Evolutionary conservation across 1,139 yeast genomes (phyloP).

Genomic region (Saccharomycopsis phalli): DNA sequence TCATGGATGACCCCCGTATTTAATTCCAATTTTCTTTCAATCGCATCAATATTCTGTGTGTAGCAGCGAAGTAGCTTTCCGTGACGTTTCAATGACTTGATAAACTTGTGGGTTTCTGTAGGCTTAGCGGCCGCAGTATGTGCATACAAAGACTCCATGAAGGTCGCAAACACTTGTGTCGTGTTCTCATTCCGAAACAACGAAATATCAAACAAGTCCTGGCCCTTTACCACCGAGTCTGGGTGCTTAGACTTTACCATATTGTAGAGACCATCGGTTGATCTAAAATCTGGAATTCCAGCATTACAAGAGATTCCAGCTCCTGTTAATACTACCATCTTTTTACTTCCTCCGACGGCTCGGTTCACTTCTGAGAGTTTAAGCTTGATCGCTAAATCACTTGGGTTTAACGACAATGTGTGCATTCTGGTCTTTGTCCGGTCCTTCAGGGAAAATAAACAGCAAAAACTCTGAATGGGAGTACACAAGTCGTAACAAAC

Average conservation of each 20-base stretch:
- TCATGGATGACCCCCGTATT: slow-evolving; percentile 20
- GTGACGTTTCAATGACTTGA: slow-evolving; percentile 53
- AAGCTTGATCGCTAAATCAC: slow-evolving; percentile 7
- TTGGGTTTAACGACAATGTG: slow-evolving; percentile 3
- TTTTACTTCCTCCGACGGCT: slow-evolving; percentile 30
- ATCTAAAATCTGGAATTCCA: slow-evolving; percentile 92
- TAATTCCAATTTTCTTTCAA: slow-evolving; percentile 26
- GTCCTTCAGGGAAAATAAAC: too few species aligned
- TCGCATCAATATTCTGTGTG: slow-evolving; percentile 59
- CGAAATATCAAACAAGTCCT: slow-evolving; percentile 82
- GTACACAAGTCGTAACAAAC: too few species aligned
- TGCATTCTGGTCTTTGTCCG: slow-evolving; percentile 9
- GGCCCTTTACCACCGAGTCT: slow-evolving; percentile 56
- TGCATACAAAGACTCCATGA: slow-evolving; percentile 64
- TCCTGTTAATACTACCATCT: slow-evolving; percentile 65
- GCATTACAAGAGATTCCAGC: slow-evolving; percentile 97
- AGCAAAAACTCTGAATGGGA: too few species aligned
- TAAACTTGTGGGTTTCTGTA: slow-evolving; percentile 76
- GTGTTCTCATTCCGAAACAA: slow-evolving; percentile 63
- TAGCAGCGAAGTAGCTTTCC: slow-evolving; percentile 74
- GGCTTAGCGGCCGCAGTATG: slow-evolving; percentile 62
- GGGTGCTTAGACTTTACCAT: slow-evolving; percentile 60
- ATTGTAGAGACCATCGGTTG: slow-evolving; percentile 74
- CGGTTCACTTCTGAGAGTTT: slow-evolving; percentile 23
- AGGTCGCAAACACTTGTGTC: slow-evolving; percentile 63